Base-by-base conservation (phyloP, 129 eudicot genomes). In the Saposhnikovia divaricata region DNA sequence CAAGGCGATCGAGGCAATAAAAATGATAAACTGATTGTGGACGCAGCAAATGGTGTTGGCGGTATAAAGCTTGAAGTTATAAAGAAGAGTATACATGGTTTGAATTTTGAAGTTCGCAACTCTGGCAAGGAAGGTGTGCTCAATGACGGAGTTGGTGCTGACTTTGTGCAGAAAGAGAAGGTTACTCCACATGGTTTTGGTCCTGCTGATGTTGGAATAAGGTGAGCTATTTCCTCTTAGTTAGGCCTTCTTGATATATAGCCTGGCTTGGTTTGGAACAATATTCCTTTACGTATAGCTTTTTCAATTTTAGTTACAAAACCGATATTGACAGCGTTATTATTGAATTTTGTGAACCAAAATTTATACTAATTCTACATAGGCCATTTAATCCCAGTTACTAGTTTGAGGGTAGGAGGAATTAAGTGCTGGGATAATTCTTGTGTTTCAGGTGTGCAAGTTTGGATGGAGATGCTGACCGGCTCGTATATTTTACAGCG, bases 391-490 rank as follows among this genome's bases (percentile, higher is more conserved):
- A 44, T 73, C 37, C 77, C 77, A 42, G 2, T 43, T 43, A 73
- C 10, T 27, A 13, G 16, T 4, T 8, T 46, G 6, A 42, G 5
- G 9, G 79, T 47, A 51, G 38, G 57, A 12, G 40, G 39, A 79
- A 74, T 79, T 88, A 83, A 85, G 75, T 78, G 75, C 81, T 75
- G 79, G 69, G 68, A 83, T 76, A 40, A 61, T 86, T 83, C 63
- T 87, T 87, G 88, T 83, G 72, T 82, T 93, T 86, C 98, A 91
- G 96, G 96, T 91, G 97, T 92, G 97, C 92, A 80, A 91, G 98
- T 85, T 88, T 94, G 82, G 98, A 94, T 86, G 97, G 98, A 77
- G 97, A 94, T 87, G 97, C 96, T 76, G 97, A 94, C 70, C 93
- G 98, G 69, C 89, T 94, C 23, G 93, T 92, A 42, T 94, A 94